Base-by-base conservation (phyloP, 2,329 filamentous ascomycete species). In the Aspergillus melleus region DNA sequence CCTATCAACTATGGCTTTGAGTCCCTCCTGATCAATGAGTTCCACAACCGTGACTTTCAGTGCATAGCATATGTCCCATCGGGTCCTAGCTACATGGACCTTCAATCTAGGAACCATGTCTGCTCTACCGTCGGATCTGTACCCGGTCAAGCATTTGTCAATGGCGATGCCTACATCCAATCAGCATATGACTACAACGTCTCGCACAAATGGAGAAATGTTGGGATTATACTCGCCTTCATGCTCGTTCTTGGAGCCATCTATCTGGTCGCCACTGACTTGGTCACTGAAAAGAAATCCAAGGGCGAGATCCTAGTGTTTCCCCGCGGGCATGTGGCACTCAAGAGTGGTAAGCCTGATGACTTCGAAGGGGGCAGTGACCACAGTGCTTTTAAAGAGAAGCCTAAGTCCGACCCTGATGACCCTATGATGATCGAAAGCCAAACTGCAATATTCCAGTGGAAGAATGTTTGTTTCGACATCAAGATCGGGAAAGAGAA, bases 1-100 rank as follows among this genome's bases (percentile, higher is more conserved):
- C 90, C 90, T 8, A 81, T 95, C 4, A 85, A 84, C 1, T 95
- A 94, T 64, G 86, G 86, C 0, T 96, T 94, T 68, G 91, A 95
- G 73, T 79, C 88, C 0, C 81, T 96, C 19, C 88, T 93, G 81
- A 83, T 90, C 64, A 95, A 95, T 74, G 91, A 96, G 74, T 95
- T 95, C 64, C 74, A 85, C 66, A 76, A 78, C 57, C 84, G 87
- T 16, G 62, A 86, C 0, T 92, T 88, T 70, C 49, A 57, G 0
- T 85, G 83, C 66, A 69, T 72, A 3, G 61, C 64, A 3, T 78
- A 76, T 51, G 71, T 84, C 14, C 81, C 83, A 1, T 64, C 52
- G 2, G 76, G 12, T 26, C 60, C 19, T 6, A 49, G 29, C 26
- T 66, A 39, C 55, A 83, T 66, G 79, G 19, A 58, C 59, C 0